Percentiles rank a stretch among this genome's conserved stretches.
These are phyloP conservation scores for Botrytis fragariae DNA, from an alignment of 2,329 filamentous ascomycete genomes.

Conservation along the genomic window DNA sequence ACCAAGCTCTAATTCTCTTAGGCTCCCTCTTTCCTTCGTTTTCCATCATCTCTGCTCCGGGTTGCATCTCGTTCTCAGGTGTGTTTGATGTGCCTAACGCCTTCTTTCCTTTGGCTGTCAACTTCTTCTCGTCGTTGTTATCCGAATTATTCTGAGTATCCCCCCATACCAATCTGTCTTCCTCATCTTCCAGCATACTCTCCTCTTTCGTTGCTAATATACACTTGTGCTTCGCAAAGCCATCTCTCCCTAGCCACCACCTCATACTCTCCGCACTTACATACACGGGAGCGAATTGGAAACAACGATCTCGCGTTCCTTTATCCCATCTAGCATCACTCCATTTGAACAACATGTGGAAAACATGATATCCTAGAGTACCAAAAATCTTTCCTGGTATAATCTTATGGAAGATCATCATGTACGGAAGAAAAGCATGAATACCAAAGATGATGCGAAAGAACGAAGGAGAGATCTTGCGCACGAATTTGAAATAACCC, in stretches of 20 bases:
- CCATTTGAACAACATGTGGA: slow-evolving; percentile 88
- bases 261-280: slow-evolving; percentile 87
- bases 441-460: slow-evolving; percentile 87
- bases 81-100: no score
- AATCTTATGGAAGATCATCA: slow-evolving; percentile 77
- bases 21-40: slow-evolving; percentile 25
- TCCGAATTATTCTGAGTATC: background rate
- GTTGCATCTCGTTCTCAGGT: slow-evolving; percentile 29
- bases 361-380: slow-evolving; percentile 81
- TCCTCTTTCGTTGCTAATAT: slow-evolving; percentile 78
- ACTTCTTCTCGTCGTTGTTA: background rate
- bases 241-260: slow-evolving; percentile 90
- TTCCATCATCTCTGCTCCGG: slow-evolving; percentile 38
- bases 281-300: slow-evolving; percentile 89
- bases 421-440: slow-evolving; percentile 88
- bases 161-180: slow-evolving; percentile 40
- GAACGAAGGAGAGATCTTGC: slow-evolving; percentile 68
- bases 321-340: slow-evolving; percentile 81
- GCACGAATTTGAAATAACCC: slow-evolving; percentile 91
- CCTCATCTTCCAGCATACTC: slow-evolving; percentile 57
- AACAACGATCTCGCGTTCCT: slow-evolving; percentile 74
- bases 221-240: slow-evolving; percentile 82
- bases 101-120: background rate
- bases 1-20: slow-evolving; percentile 69
- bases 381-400: slow-evolving; percentile 70